Base-by-base conservation (phyloP, 208 protist species). In the Leishmania aethiopica region DNA sequence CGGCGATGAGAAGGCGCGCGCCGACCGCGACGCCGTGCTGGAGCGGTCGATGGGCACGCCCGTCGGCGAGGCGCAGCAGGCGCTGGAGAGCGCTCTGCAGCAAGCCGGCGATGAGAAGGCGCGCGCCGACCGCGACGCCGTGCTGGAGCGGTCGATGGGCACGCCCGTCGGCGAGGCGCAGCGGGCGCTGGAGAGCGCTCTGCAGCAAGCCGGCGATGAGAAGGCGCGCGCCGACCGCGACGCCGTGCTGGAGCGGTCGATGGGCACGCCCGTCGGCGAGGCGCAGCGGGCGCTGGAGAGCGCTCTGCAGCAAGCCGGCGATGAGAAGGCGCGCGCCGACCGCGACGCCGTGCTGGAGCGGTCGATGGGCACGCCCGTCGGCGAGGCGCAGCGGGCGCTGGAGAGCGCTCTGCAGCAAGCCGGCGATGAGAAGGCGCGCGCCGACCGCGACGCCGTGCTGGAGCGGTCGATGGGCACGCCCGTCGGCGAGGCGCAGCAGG, bases 161-260 rank as follows among this genome's bases (percentile, higher is more conserved):
- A 32, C 35, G 35, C 37, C 66, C 37, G 66, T 7, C 13, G 66
- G n/a, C 66, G 66, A 47, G 37, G 66, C n/a, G 35, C 10, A 42
- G 66, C 66, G 2, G 15, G 35, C 66, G 66, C 66, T 71, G 66
- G 66, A 71, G 37, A 47, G 66, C 66, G 66, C 66, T 0, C 10
- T 71, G 66, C 66, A 71, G 17, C 66, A 71, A 32, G 66, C 66
- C 37, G 66, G 37, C 37, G 37, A 28, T 10, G 66, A 49, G 37
- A 71, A 71, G 66, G 66, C n/a, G 66, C 66, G 19, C 22, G 66
- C 66, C 15, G 66, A 71, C 66, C 66, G 37, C 59, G 59, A 35
- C 59, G 59, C 59, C 59, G 28, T 64, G 59, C 59, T 25, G 28
- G 59, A 64, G 28, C 59, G 59, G 59, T 3, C 59, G 28, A 28